A percentile compares a stretch with the other conserved stretches of the same genome.
Evolutionary conservation across 164 flowering plant species (phyloP).

Genomic region (Nelumbo lutea): DNA sequence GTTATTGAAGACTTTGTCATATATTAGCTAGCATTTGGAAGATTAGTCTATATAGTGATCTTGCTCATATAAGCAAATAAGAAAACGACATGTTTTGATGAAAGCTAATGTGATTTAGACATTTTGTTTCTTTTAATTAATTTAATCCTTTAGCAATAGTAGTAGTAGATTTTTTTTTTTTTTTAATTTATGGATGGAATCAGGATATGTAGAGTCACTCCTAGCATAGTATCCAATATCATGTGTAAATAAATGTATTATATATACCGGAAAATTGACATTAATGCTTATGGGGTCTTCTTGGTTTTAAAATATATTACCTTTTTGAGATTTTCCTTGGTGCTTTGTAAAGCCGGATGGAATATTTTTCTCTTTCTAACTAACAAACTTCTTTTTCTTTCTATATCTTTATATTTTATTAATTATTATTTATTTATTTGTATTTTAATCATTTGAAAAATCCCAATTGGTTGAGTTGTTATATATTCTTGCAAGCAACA

Average conservation of each 20-base stretch:
- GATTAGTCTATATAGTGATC: conserved; percentile 16
- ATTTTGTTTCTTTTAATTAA: conserved; percentile 3
- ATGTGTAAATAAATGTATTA: too few species aligned
- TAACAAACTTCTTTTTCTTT: not conserved
- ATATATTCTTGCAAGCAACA: not conserved
- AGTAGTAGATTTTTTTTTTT: not conserved
- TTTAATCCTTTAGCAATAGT: conserved; percentile 8
- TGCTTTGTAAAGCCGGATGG: conserved; percentile 1
- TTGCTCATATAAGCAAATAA: conserved; percentile 4
- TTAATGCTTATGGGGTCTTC: too few species aligned
- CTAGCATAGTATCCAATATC: too few species aligned
- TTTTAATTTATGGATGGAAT: conserved; percentile 6
- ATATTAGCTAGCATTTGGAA: conserved; percentile 16
- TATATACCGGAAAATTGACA: too few species aligned
- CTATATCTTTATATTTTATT: not conserved
- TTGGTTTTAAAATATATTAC: not conserved
- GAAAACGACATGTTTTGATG: conserved; percentile 10
- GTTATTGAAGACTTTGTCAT: conserved; percentile 9
- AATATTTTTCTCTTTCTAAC: not conserved
- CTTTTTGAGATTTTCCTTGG: not conserved
- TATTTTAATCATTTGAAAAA: not conserved
- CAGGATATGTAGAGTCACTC: not conserved
- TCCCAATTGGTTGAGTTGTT: not conserved
- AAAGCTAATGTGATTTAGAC: conserved; percentile 17
- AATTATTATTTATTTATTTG: too few species aligned